phyloP scores from a whole-genome alignment of 345 rosid genomes.

The Eucalyptus cloeziana region DNA sequence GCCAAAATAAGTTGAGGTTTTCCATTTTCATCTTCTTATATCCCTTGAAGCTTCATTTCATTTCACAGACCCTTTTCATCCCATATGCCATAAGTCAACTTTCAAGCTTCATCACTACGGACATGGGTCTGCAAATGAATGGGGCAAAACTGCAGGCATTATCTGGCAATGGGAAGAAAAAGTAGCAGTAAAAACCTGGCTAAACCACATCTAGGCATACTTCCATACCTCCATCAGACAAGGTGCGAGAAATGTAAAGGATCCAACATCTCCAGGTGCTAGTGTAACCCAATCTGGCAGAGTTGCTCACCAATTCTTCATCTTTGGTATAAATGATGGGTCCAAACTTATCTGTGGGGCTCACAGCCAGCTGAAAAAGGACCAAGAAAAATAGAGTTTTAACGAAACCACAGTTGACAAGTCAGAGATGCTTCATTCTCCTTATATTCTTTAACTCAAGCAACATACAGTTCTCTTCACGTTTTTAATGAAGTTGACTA shows the following conservation, averaged over 20 bases:
- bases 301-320: background rate
- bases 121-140: background rate
- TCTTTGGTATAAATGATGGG: background rate
- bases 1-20: background rate
- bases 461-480: background rate
- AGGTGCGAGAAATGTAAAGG: background rate
- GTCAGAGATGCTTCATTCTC: background rate
- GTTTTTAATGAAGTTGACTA: background rate
- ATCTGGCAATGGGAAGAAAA: background rate
- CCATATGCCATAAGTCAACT: background rate
- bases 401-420: background rate
- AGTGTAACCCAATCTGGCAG: background rate
- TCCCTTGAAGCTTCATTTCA: background rate
- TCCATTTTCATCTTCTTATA: background rate
- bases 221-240: background rate
- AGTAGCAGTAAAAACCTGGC: background rate
- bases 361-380: background rate
- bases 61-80: background rate
- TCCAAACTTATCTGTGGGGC: background rate
- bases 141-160: background rate
- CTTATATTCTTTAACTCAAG: background rate
- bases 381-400: background rate
- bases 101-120: background rate
- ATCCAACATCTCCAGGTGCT: background rate
- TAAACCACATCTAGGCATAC: background rate